Evolutionary conservation across 2,329 filamentous ascomycete genomes (phyloP).

Genomic region (Aspergillus piperis): DNA sequence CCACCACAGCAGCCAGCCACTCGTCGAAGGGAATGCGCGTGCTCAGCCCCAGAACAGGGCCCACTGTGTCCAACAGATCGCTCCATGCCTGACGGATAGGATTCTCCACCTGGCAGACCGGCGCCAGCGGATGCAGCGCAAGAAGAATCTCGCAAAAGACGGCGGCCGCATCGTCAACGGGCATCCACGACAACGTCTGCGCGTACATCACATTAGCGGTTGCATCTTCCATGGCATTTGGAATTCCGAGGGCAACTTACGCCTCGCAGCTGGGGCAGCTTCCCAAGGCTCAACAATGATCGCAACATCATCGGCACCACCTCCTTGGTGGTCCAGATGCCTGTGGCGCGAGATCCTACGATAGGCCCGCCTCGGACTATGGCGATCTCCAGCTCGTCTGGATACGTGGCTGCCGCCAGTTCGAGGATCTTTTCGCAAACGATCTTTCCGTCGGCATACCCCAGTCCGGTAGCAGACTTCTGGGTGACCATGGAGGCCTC

Average conservation of each 20-base stretch:
- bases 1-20: background rate
- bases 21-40: background rate
- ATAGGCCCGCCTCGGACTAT: constrained; percentile 7
- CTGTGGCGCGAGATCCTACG: background rate
- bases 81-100: constrained; percentile 8
- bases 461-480: background rate
- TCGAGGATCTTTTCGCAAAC: constrained; percentile 13
- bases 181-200: constrained; percentile 12
- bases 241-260: background rate
- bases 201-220: fast-evolving
- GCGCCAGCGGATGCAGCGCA: background rate
- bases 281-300: background rate
- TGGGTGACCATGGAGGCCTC: background rate
- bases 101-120: constrained; percentile 12
- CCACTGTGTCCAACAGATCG: constrained; percentile 2
- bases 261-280: background rate
- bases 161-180: constrained; percentile 2
- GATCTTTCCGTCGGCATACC: constrained; percentile 7
- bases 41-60: background rate
- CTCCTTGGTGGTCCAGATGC: constrained; percentile 8
- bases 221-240: background rate
- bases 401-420: background rate
- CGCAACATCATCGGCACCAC: constrained; percentile 1
- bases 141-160: background rate
- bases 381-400: background rate